Conservation (phyloP, 225 moss, liverwort and hornwort species). For the Bryum argenteum region DNA sequence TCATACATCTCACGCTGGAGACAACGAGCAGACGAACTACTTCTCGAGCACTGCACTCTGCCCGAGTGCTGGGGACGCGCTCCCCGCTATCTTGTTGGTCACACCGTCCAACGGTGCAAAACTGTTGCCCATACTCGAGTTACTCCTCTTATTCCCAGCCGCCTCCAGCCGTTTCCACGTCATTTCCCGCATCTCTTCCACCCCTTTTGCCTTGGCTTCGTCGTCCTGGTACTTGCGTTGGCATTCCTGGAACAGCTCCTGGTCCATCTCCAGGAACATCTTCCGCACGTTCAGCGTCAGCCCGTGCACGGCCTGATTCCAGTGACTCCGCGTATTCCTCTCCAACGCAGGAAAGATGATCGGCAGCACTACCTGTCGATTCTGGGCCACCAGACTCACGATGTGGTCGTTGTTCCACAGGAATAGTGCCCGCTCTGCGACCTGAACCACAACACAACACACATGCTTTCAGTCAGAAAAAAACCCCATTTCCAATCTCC, state of each 20-base stretch:
- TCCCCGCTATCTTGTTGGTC: conserved; percentile 42
- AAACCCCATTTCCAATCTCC: neutral
- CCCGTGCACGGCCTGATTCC: conserved; percentile 98
- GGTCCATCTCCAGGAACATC: conserved; percentile 99
- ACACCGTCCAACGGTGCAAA: conserved; percentile 51
- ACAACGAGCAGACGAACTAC: conserved; percentile 50
- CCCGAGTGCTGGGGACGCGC: conserved; percentile 55
- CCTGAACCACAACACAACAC: conserved; percentile 49
- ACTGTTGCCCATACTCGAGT: conserved; percentile 31
- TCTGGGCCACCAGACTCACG: conserved; percentile 95
- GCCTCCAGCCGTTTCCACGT: conserved; percentile 96
- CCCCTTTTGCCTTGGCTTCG: conserved; percentile 72
- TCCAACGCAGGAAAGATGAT: conserved; percentile 80
- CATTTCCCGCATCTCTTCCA: conserved; percentile 82
- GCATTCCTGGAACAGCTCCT: conserved; percentile 92
- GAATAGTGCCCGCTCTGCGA: conserved; percentile 88
- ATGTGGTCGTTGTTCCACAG: conserved; percentile 99
- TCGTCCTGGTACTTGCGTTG: conserved; percentile 92
- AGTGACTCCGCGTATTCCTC: conserved; percentile 86
- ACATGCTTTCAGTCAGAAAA: conserved; percentile 8
- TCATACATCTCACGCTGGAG: conserved; percentile 58
- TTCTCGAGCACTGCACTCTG: conserved; percentile 60
- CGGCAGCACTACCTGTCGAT: conserved; percentile 87
- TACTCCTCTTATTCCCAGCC: conserved; percentile 56
- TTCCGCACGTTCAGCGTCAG: conserved; percentile 91